Evolutionary conservation across 306 rosid genomes (phyloP).

Genomic region (Glycine tomentella): DNA sequence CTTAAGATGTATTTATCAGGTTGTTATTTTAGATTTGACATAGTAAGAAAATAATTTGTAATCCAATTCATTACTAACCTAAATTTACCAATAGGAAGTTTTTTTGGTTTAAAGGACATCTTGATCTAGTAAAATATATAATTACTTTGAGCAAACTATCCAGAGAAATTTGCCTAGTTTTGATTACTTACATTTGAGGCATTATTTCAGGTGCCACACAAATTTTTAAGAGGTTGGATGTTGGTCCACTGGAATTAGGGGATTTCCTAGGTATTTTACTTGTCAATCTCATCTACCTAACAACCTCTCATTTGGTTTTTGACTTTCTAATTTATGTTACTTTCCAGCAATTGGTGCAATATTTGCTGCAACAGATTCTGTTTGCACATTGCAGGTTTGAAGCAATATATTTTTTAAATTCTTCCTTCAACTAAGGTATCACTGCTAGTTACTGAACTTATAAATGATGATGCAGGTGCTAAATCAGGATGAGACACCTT

Average conservation of each 20-base stretch:
- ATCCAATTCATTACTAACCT: neutral
- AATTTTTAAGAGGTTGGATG: constrained; percentile 76
- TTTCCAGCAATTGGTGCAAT: constrained; percentile 93
- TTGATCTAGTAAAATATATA: constrained; percentile 4
- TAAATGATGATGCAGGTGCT: constrained; percentile 75
- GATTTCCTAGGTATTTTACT: constrained; percentile 73
- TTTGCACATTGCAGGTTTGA: constrained; percentile 96
- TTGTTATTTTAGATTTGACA: constrained; percentile 19
- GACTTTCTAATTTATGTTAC: constrained; percentile 34
- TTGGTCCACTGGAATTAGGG: constrained; percentile 79
- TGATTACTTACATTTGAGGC: constrained; percentile 47
- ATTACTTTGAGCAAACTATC: neutral
- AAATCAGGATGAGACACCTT: constrained; percentile 97
- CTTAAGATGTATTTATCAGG: constrained; percentile 39
- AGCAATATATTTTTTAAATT: constrained; percentile 28
- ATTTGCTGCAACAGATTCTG: constrained; percentile 99
- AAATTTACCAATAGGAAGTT: constrained; percentile 15
- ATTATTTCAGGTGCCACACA: constrained; percentile 68
- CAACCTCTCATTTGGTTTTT: constrained; percentile 23
- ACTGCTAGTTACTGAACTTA: constrained; percentile 40
- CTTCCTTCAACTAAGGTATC: constrained; percentile 41
- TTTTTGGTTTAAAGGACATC: neutral
- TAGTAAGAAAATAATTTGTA: constrained; percentile 8
- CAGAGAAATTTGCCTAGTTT: neutral
- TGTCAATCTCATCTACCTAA: constrained; percentile 23